Evolutionary conservation across 768 basidiomycete species (phyloP).

Genomic region (Suillus luteus): DNA sequence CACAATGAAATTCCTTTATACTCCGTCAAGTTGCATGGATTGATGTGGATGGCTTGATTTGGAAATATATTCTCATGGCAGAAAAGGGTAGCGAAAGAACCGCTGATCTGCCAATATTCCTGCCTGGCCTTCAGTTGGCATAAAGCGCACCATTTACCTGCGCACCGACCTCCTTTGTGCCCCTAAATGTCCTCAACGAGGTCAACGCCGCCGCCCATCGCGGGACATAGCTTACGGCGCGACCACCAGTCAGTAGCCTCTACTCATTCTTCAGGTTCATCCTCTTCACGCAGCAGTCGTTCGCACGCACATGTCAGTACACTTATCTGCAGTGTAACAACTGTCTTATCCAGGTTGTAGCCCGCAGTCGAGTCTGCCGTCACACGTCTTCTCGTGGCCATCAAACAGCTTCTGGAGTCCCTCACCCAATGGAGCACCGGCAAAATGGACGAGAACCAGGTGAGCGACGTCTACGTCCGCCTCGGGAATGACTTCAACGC

Average conservation of each 20-base stretch:
- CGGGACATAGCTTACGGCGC: constrained; percentile 49
- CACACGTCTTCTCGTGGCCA: constrained; percentile 89
- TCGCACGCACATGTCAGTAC: constrained; percentile 27
- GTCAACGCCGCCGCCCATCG: constrained; percentile 20
- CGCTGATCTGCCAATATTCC: background rate
- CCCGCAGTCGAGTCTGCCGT: constrained; percentile 89
- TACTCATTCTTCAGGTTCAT: constrained; percentile 38
- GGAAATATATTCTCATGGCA: constrained; percentile 9
- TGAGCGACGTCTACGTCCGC: constrained; percentile 96
- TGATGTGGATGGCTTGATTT: background rate
- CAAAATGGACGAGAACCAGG: constrained; percentile 71
- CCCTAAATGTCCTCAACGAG: constrained; percentile 25
- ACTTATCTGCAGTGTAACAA: constrained; percentile 16
- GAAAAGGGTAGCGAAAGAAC: background rate
- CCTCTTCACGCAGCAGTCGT: constrained; percentile 25
- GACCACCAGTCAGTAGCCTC: constrained; percentile 57
- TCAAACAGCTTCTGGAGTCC: constrained; percentile 91
- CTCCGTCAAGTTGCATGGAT: background rate
- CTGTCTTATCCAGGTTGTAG: constrained; percentile 34
- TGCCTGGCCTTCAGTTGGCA: constrained; percentile 1
- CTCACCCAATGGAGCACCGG: constrained; percentile 82
- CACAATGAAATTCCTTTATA: background rate
- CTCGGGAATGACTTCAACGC: constrained; percentile 97
- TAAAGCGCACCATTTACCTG: background rate
- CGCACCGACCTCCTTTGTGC: constrained; percentile 2